Evolutionary conservation across 306 rosid genomes (phyloP).

Genomic region (Rubus idaeus): DNA sequence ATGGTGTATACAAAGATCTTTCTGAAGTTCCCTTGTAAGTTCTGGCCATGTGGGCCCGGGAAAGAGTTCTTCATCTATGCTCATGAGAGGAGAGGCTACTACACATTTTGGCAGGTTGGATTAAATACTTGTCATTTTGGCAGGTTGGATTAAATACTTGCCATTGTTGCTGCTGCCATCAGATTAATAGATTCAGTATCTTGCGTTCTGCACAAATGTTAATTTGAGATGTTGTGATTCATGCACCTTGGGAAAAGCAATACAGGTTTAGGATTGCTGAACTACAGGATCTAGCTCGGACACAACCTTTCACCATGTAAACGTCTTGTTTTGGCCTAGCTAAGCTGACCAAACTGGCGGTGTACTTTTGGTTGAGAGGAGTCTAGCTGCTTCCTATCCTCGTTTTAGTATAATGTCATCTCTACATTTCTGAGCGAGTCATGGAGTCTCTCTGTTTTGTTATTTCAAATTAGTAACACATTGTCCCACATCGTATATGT

Average conservation of each 20-base stretch:
- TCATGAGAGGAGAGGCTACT: conserved; percentile 92
- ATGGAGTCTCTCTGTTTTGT: too few species aligned
- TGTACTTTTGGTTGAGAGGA: too few species aligned
- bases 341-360: too few species aligned
- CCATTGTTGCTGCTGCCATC: conserved; percentile 13
- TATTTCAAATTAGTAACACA: background rate
- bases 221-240: background rate
- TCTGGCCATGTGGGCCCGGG: conserved; percentile 92
- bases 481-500: background rate
- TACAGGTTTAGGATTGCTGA: too few species aligned
- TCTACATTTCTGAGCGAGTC: too few species aligned
- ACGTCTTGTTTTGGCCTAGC: too few species aligned
- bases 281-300: too few species aligned
- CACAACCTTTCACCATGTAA: too few species aligned
- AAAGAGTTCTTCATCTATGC: conserved; percentile 98
- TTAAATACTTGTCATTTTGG: conserved; percentile 49
- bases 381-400: too few species aligned
- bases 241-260: too few species aligned
- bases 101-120: conserved; percentile 99
- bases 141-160: conserved; percentile 55
- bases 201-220: conserved; percentile 1
- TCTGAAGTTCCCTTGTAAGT: conserved; percentile 80
- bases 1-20: conserved; percentile 94
- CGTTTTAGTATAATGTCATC: too few species aligned
- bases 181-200: background rate